Base-by-base conservation (phyloP, 805 yeast genomes). In the Yamadazyma paraphyllophila region DNA sequence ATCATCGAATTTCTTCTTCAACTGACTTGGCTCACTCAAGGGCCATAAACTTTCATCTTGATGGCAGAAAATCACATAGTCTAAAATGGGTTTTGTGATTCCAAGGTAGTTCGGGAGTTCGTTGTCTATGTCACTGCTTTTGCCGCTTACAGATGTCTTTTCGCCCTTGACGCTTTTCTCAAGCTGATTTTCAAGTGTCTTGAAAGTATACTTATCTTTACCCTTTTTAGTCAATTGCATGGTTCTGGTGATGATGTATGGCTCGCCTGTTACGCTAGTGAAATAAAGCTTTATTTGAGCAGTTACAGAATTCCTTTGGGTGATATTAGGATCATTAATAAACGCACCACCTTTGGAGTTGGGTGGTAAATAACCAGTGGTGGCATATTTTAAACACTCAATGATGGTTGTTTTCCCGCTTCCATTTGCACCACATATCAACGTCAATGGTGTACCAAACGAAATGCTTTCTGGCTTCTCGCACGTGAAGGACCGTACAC, bases 11-110 rank as follows among this genome's bases (percentile, higher is more conserved):
- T 92, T 78, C 66, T 91, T 91, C 66, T 94, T 95, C 60, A 94
- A 74, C 10, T 77, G 77, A 2, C 96, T 76, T 1, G 99, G 95
- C 63, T 94, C 99, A 54, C 91, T 80, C 39, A 94, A 71, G 1
- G 99, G 99, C 99, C 99, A 94, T 25, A 89, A 65, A 55, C 92
- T 83, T 49, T 94, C 99, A 58, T 94, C 99, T 62, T 94, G 99
- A 59, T 94, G 99, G 59, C 99, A 92, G 65, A 94, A 94, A 1
- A 92, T 83, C 35, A 94, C 99, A 61, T 89, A 88, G 53, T 92
- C 96, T 42, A 94, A 67, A 44, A 94, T 81, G 0, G 98, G 87
- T 47, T 81, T 80, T 0, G 96, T 86, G 1, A 91, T 96, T 5
- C 99, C 99, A 45, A 94, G 71, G 51, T 82, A 83, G 17, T 76